These are phyloP conservation scores for Tulasnella sp. DNA, from an alignment of 768 basidiomycete species.

Conservation along the genomic window DNA sequence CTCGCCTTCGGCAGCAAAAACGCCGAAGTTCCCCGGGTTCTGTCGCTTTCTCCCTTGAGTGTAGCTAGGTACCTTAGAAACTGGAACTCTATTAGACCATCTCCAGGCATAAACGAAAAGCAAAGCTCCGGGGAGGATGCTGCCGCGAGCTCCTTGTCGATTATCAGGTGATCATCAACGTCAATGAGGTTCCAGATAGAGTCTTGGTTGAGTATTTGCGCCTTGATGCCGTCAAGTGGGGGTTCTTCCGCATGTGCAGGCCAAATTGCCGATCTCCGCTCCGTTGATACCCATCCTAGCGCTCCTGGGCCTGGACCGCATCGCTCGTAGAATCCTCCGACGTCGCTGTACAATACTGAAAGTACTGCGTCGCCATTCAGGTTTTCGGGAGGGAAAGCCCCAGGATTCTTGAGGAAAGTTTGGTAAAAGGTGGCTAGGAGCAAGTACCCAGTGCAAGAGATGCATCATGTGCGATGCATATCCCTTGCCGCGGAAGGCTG, in stretches of 20 bases:
- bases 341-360: conserved; percentile 43
- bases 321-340: conserved; percentile 38
- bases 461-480: conserved; percentile 56
- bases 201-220: conserved; percentile 19
- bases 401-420: conserved; percentile 35
- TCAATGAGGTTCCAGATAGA: conserved; percentile 31
- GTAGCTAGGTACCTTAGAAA: conserved; percentile 19
- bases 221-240: too few species aligned
- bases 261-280: conserved; percentile 33
- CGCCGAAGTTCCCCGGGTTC: conserved; percentile 8
- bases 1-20: not conserved
- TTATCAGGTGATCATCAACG: conserved; percentile 31
- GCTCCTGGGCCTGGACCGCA: conserved; percentile 28
- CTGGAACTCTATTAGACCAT: conserved; percentile 29
- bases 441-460: conserved; percentile 46
- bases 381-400: conserved; percentile 27
- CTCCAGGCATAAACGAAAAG: conserved; percentile 34
- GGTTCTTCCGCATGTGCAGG: not conserved
- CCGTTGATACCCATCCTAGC: conserved; percentile 36
- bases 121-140: conserved; percentile 16
- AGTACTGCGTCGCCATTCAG: conserved; percentile 34
- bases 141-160: conserved; percentile 16
- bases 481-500: conserved; percentile 38
- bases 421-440: conserved; percentile 25
- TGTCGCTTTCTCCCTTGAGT: conserved; percentile 25